Evolutionary conservation across 2,329 filamentous ascomycete species (phyloP).

Genomic region (Penicillium sp.): DNA sequence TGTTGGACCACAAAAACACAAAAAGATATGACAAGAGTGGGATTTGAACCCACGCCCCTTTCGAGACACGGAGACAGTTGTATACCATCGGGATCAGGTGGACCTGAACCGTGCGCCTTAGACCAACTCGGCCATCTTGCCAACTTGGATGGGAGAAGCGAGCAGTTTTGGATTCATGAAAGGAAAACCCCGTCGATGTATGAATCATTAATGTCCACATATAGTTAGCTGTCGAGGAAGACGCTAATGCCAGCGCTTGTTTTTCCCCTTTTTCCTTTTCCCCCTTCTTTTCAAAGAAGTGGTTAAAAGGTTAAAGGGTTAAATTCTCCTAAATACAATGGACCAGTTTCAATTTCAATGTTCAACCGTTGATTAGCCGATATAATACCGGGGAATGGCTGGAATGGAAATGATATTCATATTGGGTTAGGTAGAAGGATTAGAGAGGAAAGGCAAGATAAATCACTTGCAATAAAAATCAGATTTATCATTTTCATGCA

Average conservation of each 20-base stretch:
- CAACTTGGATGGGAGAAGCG: background rate
- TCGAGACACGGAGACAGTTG: constrained; percentile 12
- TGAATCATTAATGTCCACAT: too few relatives aligned
- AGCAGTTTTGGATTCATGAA: background rate
- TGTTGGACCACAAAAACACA: background rate
- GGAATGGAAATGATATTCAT: background rate
- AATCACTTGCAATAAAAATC: background rate
- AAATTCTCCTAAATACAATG: too few relatives aligned
- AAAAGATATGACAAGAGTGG: constrained; percentile 10
- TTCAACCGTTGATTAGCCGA: background rate
- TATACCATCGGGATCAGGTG: constrained; percentile 21
- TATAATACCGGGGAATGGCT: background rate
- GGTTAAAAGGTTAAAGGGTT: too few relatives aligned
- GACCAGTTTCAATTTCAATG: background rate
- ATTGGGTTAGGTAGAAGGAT: background rate
- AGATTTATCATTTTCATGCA: background rate
- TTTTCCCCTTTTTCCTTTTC: background rate
- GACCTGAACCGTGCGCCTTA: constrained; percentile 35
- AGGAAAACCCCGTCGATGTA: too few relatives aligned
- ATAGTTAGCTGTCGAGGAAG: too few relatives aligned
- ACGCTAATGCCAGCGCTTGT: background rate
- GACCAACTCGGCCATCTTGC: constrained; percentile 38
- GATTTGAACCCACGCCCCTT: constrained; percentile 14
- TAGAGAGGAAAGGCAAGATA: background rate
- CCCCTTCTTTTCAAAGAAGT: too few relatives aligned